Evolutionary conservation across 2,329 filamentous ascomycete species (phyloP), one percentile per base, ranked within the genome.

Genomic region (Cercospora canescens): DNA sequence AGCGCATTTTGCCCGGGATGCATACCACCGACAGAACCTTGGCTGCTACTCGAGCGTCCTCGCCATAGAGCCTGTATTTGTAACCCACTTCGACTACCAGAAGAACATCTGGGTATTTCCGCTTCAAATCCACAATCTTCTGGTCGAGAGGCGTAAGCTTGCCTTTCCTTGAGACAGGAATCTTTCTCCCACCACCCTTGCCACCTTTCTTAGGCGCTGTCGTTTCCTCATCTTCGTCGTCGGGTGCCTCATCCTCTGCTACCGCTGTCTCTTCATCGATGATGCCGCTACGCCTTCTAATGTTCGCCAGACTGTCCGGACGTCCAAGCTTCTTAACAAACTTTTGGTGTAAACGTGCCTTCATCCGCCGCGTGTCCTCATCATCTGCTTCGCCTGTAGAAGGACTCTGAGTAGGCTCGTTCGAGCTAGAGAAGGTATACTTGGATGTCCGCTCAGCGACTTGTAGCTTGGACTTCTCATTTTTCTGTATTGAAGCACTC

Each of bases 21-120:
- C 95, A 99, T 41, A 99, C 91, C 71, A 99, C 97, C 66, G 93
- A 91, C 57, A 99, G 84, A 77, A 94, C 93, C 78, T 94, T 96
- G 12, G 94, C 92, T 4, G 94, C 95, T 62, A 88, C 87, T 61
- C 93, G 87, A 8, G 95, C 95, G 81, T 99, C 95, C 74, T 98
- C 94, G 11, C 95, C 95, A 76, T 97, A 97, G 81, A 99, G 97
- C 35, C 91, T 89, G 80, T 96, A 99, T 77, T 99, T 99, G 81
- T 99, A 99, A 59, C 95, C 95, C 8, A 98, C 95, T 77, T 99
- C 94, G 60, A 98, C 89, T 12, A 98, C 91, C 62, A 99, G 84
- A 21, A 99, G 74, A 0, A 94, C 95, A 76, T 98, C 95, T 81
- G 93, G 86, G 76, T 98, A 89, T 72, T 94, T 92, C 67, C 89